Base-by-base conservation (phyloP, 192 early-diverging fungal genomes). In the Rhizophagus clarus region DNA sequence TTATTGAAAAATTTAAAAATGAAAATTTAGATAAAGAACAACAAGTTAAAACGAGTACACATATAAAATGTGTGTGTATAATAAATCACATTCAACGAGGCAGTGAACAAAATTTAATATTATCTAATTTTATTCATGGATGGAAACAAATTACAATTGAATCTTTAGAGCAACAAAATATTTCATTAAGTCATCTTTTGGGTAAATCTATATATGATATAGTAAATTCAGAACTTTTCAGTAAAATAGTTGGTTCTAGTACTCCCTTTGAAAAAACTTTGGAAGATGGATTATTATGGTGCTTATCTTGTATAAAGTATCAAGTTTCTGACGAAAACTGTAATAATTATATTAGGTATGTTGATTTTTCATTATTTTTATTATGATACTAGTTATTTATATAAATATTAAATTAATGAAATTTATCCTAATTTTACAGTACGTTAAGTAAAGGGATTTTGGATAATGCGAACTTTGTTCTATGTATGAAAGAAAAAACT, bases 1-100 rank as follows among this genome's bases (percentile, higher is more conserved):
- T 77, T 45, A 67, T 77, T 10, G 76, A 77, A 45, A 22, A 77
- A 40, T 67, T 32, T 26, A 9, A 12, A 42, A 42, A 7, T 42
- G 40, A 42, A 42, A 10, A 9, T 9, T 10, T 9, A 12, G 11
- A 45, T 10, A 45, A 45, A 2, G 8, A 45, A 45, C 10, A 12
- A 40, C 8, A 9, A 40, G 0, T 40, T 45, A 11, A 12, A 45
- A 11, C 42, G 12, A 45, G 4, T 12, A 45, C 2, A 4, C 42
- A 0, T 15, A 56, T 56, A 17, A 56, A 56, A 56, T 17, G 22
- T 56, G 51, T 20, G 6, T 56, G 51, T 5, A 56, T 56, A 3
- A 22, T 56, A 56, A 6, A 20, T 56, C 51, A 56, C 22, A 56
- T 56, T 20, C 15, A 56, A 56, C 51, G 17, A 17, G 20, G 6